Base-by-base conservation (phyloP, 108 stramenopile genomes). In the Cylindrotheca closterium region DNA sequence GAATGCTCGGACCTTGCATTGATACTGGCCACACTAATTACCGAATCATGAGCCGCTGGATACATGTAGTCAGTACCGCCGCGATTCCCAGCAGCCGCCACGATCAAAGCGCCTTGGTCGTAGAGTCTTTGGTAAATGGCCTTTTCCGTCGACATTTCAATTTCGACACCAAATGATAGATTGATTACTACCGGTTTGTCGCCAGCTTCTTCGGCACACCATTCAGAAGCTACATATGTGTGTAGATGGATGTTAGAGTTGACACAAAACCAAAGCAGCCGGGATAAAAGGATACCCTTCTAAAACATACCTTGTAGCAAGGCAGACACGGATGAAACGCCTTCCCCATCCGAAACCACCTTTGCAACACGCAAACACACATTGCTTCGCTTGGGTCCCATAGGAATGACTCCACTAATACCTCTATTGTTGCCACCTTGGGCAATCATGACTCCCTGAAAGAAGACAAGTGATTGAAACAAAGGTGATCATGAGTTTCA, bases 71-170 rank as follows among this genome's bases (percentile, higher is more conserved):
- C 30, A 33, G 22, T 10, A 1, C 54, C 47, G 0, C 77, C 80
- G 37, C 25, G 58, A 67, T 89, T 89, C 4, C 88, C 88, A 15
- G 82, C 80, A 1, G 88, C 80, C 42, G 78, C 88, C 67, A 85
- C 58, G 18, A 80, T 50, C 28, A 62, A 51, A 1, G 30, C 49
- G 19, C 29, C 49, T 28, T 62, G 49, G 19, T 50, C 47, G 8
- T 10, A 28, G 18, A 62, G 31, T 30, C 27, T n/a, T 30, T 50
- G 29, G 27, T 50, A 50, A 30, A 62, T 49, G 4, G 30, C 29
- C 25, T 21, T 7, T 30, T 28, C 27, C 1, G 17, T 26, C 28
- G 29, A 23, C 8, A 62, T 29, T 10, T 8, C 18, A 25, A 2
- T 30, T 25, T 7, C 78, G 32, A n/a, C n/a, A n/a, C n/a, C 84